These are phyloP conservation scores for Heteromeles arbutifolia DNA, from an alignment of 306 rosid genomes.

Conservation along the genomic window DNA sequence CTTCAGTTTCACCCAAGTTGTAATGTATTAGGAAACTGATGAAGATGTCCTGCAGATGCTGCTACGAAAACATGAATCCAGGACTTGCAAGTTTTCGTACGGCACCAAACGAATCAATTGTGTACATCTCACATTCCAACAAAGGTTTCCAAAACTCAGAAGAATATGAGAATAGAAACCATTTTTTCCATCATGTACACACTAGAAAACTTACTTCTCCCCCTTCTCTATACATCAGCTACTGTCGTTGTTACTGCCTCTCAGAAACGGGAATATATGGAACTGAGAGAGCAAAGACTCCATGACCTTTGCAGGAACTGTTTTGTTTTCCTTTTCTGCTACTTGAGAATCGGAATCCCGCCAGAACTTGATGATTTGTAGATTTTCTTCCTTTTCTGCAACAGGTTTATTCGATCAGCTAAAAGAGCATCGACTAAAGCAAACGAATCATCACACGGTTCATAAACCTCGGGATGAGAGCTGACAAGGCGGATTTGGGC, in stretches of 20 bases:
- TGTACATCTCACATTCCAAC: background rate
- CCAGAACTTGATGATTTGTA: conserved; percentile 93
- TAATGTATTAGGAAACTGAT: no score
- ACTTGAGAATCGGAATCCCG: conserved; percentile 28
- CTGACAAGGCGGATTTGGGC: conserved; percentile 86
- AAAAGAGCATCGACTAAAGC: conserved; percentile 93
- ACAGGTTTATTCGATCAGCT: conserved; percentile 58
- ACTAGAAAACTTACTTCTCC: background rate
- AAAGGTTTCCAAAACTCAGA: background rate
- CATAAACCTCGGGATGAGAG: conserved; percentile 86
- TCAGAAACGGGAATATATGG: conserved; percentile 29
- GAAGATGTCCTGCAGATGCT: background rate
- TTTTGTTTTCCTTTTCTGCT: conserved; percentile 32
- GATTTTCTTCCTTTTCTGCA: conserved; percentile 83
- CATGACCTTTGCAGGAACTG: conserved; percentile 24
- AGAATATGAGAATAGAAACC: background rate
- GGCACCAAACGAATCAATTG: background rate
- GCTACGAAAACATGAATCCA: background rate
- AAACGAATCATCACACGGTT: conserved; percentile 94
- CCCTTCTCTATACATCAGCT: conserved; percentile 17
- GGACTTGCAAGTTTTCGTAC: background rate
- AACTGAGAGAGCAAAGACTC: conserved; percentile 44
- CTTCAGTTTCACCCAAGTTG: background rate
- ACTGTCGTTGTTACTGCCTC: conserved; percentile 28
- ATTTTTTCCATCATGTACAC: background rate